Evolutionary conservation across 2,329 filamentous ascomycete genomes (phyloP).

Genomic region (Aspergillus sp.): DNA sequence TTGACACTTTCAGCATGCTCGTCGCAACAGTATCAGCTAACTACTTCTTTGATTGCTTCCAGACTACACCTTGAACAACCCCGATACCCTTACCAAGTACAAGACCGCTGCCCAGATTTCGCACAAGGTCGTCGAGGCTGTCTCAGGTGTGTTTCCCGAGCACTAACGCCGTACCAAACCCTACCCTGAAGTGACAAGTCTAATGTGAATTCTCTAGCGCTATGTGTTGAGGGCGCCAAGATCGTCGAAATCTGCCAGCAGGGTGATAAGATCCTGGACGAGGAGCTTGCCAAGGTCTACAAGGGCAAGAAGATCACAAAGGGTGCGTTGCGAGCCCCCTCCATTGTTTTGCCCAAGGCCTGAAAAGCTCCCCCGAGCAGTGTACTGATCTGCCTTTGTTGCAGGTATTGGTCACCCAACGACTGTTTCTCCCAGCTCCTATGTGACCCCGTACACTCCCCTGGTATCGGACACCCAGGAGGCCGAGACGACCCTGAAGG

Average conservation of each 20-base stretch:
- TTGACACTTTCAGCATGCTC: not conserved
- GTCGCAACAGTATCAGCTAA: conserved; percentile 18
- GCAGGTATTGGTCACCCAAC: conserved; percentile 87
- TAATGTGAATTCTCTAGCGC: conserved; percentile 47
- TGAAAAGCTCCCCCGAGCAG: not conserved
- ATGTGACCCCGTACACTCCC: conserved; percentile 95
- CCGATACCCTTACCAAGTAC: conserved; percentile 97
- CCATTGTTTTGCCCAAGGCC: not conserved
- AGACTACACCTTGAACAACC: conserved; percentile 91
- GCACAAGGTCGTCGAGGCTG: conserved; percentile 88
- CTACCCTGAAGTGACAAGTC: conserved; percentile 8
- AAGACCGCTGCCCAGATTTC: conserved; percentile 95
- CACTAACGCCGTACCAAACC: not conserved
- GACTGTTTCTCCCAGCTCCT: conserved; percentile 89
- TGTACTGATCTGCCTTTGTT: conserved; percentile 22
- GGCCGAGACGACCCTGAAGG: conserved; percentile 74
- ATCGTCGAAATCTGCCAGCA: conserved; percentile 92
- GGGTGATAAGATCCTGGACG: conserved; percentile 91
- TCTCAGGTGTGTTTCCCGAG: conserved; percentile 55
- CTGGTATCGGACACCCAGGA: conserved; percentile 83
- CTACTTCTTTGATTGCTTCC: conserved; percentile 13
- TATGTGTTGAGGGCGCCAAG: conserved; percentile 81
- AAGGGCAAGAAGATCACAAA: conserved; percentile 97
- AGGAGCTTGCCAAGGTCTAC: conserved; percentile 94
- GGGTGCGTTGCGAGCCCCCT: conserved; percentile 55